Conservation (phyloP, 331 rosid species). For the Spiraea crenata region DNA sequence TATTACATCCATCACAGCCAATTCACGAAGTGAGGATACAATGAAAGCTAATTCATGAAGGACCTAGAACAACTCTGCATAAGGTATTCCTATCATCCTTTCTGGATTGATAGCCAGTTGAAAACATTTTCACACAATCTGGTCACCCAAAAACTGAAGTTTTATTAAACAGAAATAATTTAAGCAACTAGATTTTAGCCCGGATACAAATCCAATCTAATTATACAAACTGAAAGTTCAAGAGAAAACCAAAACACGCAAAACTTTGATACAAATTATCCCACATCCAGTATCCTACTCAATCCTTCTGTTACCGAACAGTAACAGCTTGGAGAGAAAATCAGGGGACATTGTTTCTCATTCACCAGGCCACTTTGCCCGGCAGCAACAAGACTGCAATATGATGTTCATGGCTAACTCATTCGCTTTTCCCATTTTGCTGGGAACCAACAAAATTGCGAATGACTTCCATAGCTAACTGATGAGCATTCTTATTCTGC, state of each 20-base stretch:
- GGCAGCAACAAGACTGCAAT: slow-evolving; percentile 12
- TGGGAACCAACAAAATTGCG: slow-evolving; percentile 77
- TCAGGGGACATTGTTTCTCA: slow-evolving; percentile 22
- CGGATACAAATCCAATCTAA: slow-evolving; percentile 14
- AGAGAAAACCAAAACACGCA: slow-evolving; percentile 21
- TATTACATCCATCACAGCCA: no score
- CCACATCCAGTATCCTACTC: slow-evolving; percentile 9
- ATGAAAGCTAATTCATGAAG: neutral
- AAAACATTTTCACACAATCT: neutral
- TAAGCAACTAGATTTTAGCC: neutral
- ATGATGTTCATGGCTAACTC: slow-evolving; percentile 28
- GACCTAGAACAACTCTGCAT: neutral
- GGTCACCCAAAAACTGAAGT: neutral
- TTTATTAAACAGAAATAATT: neutral
- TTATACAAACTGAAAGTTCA: slow-evolving; percentile 16
- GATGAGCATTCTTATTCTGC: slow-evolving; percentile 91
- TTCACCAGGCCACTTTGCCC: slow-evolving; percentile 22
- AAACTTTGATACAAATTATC: slow-evolving; percentile 26
- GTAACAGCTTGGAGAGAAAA: slow-evolving; percentile 38
- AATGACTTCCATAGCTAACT: slow-evolving; percentile 81
- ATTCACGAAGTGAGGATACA: no score
- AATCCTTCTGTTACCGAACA: slow-evolving; percentile 42
- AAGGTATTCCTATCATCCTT: no score
- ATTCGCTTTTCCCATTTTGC: slow-evolving; percentile 75
- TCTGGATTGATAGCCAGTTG: neutral